Percentiles rank a stretch among this genome's conserved stretches.
Conservation (phyloP, 2,329 filamentous ascomycete species). For the Hypoxylon sp. region DNA sequence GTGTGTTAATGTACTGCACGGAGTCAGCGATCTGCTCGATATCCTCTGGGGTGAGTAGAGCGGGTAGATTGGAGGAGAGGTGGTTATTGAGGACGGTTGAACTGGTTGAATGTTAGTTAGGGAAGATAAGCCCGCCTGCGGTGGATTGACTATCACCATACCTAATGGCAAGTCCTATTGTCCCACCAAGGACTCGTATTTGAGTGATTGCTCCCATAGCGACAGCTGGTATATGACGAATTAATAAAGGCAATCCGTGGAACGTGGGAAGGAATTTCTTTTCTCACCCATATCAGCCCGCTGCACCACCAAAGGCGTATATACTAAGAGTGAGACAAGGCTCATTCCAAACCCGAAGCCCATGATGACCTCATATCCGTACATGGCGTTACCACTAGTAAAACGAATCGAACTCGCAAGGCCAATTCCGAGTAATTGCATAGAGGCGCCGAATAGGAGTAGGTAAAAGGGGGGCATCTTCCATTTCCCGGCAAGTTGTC, state of each 20-base stretch:
- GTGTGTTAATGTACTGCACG: slow-evolving; percentile 40
- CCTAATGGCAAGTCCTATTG: slow-evolving; percentile 57
- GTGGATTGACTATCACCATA: slow-evolving; percentile 34
- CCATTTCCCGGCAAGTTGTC: slow-evolving; percentile 50
- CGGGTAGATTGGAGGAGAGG: slow-evolving; percentile 32
- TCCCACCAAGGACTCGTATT: slow-evolving; percentile 57
- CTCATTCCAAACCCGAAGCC: slow-evolving; percentile 58
- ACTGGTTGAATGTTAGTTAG: slow-evolving; percentile 31
- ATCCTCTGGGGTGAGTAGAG: slow-evolving; percentile 37
- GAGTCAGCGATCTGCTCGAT: slow-evolving; percentile 45
- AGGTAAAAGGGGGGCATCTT: slow-evolving; percentile 54
- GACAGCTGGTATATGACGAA: slow-evolving; percentile 48
- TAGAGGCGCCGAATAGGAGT: slow-evolving; percentile 48
- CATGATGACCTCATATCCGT: slow-evolving; percentile 57
- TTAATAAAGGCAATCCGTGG: slow-evolving; percentile 9
- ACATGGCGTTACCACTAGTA: slow-evolving; percentile 46
- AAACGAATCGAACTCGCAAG: slow-evolving; percentile 51
- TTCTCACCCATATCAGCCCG: slow-evolving; percentile 52
- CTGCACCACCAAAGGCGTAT: slow-evolving; percentile 53
- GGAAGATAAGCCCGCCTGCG: neutral
- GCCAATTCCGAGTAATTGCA: slow-evolving; percentile 56
- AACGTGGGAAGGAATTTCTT: slow-evolving; percentile 5
- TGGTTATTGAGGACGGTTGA: slow-evolving; percentile 47
- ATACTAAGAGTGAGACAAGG: slow-evolving; percentile 53
- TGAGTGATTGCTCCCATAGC: slow-evolving; percentile 58